A percentile compares a stretch with the other conserved stretches of the same genome.
Evolutionary conservation across 2,329 filamentous ascomycete genomes (phyloP).

Genomic region (Penicillium sp.): DNA sequence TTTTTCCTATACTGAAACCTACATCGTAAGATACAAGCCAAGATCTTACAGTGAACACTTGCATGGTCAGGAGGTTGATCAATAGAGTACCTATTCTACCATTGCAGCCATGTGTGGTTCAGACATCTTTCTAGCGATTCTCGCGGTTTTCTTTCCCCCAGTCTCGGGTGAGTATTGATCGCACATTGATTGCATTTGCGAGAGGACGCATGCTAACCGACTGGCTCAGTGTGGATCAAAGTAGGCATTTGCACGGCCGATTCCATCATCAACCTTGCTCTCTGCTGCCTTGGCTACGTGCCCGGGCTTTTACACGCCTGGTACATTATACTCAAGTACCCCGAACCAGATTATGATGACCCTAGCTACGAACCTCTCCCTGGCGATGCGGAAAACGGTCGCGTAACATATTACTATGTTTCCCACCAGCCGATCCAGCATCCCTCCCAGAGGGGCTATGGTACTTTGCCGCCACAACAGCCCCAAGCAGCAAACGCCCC

Average conservation of each 20-base stretch:
- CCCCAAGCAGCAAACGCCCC: too few species aligned
- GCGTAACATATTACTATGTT: conserved; percentile 71
- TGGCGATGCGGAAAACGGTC: conserved; percentile 37
- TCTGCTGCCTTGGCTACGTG: conserved; percentile 68
- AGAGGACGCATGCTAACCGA: too few species aligned
- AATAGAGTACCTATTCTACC: too few species aligned
- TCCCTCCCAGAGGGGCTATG: too few species aligned
- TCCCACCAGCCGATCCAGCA: conserved; percentile 44
- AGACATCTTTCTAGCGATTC: conserved; percentile 53
- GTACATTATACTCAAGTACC: conserved; percentile 93
- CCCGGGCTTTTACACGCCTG: conserved; percentile 89
- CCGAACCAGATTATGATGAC: conserved; percentile 59
- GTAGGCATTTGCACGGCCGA: conserved; percentile 84
- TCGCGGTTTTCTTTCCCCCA: conserved; percentile 55
- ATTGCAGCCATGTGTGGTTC: conserved; percentile 51
- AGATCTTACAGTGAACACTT: too few species aligned
- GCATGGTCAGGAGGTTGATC: too few species aligned
- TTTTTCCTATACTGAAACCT: too few species aligned
- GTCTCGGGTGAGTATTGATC: conserved; percentile 45
- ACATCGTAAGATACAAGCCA: too few species aligned
- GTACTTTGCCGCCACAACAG: too few species aligned
- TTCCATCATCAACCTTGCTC: conserved; percentile 87
- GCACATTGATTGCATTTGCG: too few species aligned
- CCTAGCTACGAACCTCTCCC: conserved; percentile 55
- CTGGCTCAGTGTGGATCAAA: conserved; percentile 98